Percentiles rank a stretch among this genome's conserved stretches.
Conservation (phyloP, 768 basidiomycete genomes). For the Pseudohyphozyma bogoriensis region DNA sequence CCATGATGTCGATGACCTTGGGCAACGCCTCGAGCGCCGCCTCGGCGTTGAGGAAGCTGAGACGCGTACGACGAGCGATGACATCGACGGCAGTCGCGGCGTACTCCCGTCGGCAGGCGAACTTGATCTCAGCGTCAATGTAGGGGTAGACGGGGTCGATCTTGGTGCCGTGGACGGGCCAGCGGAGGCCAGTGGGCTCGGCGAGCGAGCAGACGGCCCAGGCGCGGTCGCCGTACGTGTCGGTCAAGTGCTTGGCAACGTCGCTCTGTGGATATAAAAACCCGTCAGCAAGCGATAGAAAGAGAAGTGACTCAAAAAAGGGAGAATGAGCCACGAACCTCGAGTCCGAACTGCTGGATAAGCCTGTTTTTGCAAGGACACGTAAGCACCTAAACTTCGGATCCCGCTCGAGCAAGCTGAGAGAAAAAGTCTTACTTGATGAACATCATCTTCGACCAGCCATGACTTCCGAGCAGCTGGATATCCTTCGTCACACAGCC, state of each 20-base stretch:
- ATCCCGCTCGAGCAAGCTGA: neutral
- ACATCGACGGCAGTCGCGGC: conserved; percentile 87
- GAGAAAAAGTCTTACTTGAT: conserved; percentile 49
- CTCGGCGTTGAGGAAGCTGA: conserved; percentile 84
- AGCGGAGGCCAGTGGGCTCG: conserved; percentile 60
- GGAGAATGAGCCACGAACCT: too few relatives aligned
- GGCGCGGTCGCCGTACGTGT: conserved; percentile 89
- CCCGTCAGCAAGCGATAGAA: neutral
- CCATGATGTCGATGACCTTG: conserved; percentile 82
- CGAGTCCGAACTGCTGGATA: conserved; percentile 63
- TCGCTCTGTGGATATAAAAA: conserved; percentile 52
- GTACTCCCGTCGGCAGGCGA: conserved; percentile 81
- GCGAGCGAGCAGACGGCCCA: conserved; percentile 85
- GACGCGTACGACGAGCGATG: conserved; percentile 70
- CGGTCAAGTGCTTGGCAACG: conserved; percentile 84
- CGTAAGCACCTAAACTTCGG: too few relatives aligned
- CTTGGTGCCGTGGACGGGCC: conserved; percentile 77
- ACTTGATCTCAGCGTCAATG: conserved; percentile 87
- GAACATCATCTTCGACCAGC: conserved; percentile 93
- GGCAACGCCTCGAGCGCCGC: conserved; percentile 77
- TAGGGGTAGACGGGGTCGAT: conserved; percentile 66
- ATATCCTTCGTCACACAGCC: conserved; percentile 69
- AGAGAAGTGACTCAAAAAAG: neutral
- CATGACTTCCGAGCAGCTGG: conserved; percentile 81
- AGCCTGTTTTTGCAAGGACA: conserved; percentile 37